Evolutionary conservation across 2,329 filamentous ascomycete species (phyloP).

Genomic region (Verticillium albo-atrum): DNA sequence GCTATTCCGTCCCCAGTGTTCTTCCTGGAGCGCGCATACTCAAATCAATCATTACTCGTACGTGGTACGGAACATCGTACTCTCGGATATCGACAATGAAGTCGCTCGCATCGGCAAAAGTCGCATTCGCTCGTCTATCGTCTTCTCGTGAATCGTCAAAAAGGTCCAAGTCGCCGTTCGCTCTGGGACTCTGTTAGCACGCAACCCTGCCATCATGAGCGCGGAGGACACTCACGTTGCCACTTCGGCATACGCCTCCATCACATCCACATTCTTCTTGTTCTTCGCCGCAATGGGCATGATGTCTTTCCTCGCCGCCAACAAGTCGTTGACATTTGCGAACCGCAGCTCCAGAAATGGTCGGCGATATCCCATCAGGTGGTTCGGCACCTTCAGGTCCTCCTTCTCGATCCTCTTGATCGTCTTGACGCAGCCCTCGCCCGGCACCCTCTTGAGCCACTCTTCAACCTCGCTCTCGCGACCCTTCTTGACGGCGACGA

Average conservation of each 20-base stretch:
- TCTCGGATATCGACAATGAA: constrained; percentile 98
- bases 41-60: constrained; percentile 95
- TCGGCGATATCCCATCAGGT: constrained; percentile 83
- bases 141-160: constrained; percentile 85
- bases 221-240: constrained; percentile 58
- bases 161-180: constrained; percentile 82
- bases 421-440: constrained; percentile 76
- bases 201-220: too few relatives aligned
- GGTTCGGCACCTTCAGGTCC: constrained; percentile 91
- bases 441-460: constrained; percentile 75
- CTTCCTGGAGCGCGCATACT: constrained; percentile 44
- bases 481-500: constrained; percentile 84
- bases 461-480: constrained; percentile 93
- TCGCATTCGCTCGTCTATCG: constrained; percentile 71
- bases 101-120: constrained; percentile 85
- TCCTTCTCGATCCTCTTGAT: constrained; percentile 82
- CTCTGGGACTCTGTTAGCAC: constrained; percentile 35
- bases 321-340: constrained; percentile 78
- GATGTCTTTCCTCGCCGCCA: constrained; percentile 79
- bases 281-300: constrained; percentile 94
- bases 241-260: constrained; percentile 98
- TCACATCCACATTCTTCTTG: constrained; percentile 90
- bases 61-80: constrained; percentile 98
- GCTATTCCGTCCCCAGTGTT: neutral
- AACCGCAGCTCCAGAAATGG: constrained; percentile 87